phyloP scores from a whole-genome alignment of 192 early-diverging fungal genomes.

The Endogone sp. region DNA sequence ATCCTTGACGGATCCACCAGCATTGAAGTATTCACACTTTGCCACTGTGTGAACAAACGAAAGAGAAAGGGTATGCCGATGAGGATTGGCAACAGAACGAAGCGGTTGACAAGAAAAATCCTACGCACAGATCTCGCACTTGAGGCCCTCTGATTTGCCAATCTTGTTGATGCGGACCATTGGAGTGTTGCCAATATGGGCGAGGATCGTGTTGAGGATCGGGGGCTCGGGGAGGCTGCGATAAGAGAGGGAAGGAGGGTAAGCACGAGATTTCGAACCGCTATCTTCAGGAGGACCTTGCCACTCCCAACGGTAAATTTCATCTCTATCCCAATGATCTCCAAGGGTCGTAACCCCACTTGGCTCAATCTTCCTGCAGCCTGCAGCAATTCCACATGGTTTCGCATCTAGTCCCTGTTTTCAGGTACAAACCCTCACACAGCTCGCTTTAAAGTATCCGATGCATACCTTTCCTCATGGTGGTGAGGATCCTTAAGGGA shows the following conservation, averaged over 20 bases:
- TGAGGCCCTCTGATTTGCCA: conserved; percentile 78
- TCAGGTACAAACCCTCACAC: too few relatives aligned
- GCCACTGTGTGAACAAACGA: conserved; percentile 48
- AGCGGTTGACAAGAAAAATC: background rate
- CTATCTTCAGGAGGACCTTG: too few relatives aligned
- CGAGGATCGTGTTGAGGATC: conserved; percentile 86
- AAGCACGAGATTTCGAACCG: too few relatives aligned
- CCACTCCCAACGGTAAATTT: too few relatives aligned
- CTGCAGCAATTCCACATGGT: too few relatives aligned
- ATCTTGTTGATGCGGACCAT: conserved; percentile 90
- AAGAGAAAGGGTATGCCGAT: conserved; percentile 11
- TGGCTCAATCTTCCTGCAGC: too few relatives aligned
- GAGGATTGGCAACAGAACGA: background rate
- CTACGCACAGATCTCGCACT: conserved; percentile 85
- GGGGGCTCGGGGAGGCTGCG: conserved; percentile 62
- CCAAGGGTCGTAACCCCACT: too few relatives aligned
- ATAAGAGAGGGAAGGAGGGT: background rate
- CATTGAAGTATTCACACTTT: conserved; percentile 99
- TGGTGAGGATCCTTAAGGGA: too few relatives aligned
- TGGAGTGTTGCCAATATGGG: conserved; percentile 97
- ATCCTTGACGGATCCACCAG: conserved; percentile 98
- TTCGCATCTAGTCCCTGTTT: too few relatives aligned
- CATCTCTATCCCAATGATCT: too few relatives aligned
- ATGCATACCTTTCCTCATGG: too few relatives aligned
- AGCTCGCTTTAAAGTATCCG: too few relatives aligned